phyloP scores from a whole-genome alignment of 345 rosid species.

The Cardamine chenopodiifolia region DNA sequence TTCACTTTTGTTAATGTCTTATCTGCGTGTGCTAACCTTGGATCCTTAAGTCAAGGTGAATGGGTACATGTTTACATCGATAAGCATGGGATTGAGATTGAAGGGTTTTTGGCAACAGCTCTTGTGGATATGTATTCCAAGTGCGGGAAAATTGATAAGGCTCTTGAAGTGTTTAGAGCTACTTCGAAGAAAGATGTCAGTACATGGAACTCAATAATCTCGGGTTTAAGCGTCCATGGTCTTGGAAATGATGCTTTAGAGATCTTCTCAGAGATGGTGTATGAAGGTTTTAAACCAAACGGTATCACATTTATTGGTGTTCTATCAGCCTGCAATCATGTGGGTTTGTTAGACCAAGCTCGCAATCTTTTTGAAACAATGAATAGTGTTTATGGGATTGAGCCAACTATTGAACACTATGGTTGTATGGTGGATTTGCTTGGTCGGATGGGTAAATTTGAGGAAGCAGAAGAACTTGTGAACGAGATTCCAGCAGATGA shows the following conservation, averaged over 20 bases:
- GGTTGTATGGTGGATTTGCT: slow-evolving; percentile 63
- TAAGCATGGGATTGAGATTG: slow-evolving; percentile 44
- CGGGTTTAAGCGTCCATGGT: slow-evolving; percentile 54
- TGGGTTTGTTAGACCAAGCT: slow-evolving; percentile 55
- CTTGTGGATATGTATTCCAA: slow-evolving; percentile 61
- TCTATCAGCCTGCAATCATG: slow-evolving; percentile 61
- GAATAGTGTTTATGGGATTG: slow-evolving; percentile 46
- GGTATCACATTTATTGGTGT: slow-evolving; percentile 47
- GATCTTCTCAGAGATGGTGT: slow-evolving; percentile 57
- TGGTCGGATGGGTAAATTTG: slow-evolving; percentile 46
- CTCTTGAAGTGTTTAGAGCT: slow-evolving; percentile 50
- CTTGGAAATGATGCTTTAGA: slow-evolving; percentile 48
- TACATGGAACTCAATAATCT: slow-evolving; percentile 59
- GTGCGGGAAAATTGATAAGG: slow-evolving; percentile 57
- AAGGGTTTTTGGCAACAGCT: slow-evolving; percentile 53
- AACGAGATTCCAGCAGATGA: slow-evolving; percentile 37
- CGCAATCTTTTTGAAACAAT: slow-evolving; percentile 45
- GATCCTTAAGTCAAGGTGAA: slow-evolving; percentile 54
- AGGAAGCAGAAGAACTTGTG: slow-evolving; percentile 52
- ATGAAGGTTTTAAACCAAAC: slow-evolving; percentile 49
- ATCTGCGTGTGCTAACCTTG: slow-evolving; percentile 55
- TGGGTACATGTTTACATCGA: slow-evolving; percentile 50
- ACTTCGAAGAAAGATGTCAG: slow-evolving; percentile 47
- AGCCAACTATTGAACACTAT: slow-evolving; percentile 55
- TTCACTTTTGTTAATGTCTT: slow-evolving; percentile 50